phyloP scores from a whole-genome alignment of 176 grass and related monocot genomes.

The Phoenix roebelenii region DNA sequence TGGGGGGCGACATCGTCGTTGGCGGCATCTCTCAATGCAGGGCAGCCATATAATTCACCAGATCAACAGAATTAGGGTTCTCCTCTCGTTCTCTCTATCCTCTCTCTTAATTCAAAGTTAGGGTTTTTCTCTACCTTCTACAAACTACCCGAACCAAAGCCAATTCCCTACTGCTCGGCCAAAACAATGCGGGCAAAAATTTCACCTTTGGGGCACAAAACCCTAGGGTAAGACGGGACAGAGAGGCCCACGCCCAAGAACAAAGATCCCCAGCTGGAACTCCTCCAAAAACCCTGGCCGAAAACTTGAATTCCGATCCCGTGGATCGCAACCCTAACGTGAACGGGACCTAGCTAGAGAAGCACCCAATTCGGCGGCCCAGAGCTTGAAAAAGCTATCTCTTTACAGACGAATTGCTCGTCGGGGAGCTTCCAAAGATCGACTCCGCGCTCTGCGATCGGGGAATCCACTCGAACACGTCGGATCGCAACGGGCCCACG shows the following conservation, averaged over 20 bases:
- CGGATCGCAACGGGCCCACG: background rate
- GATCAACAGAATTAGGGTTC: background rate
- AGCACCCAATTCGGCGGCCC: no score
- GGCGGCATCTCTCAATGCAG: conserved; percentile 13
- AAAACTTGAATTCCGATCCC: no score
- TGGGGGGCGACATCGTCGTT: background rate
- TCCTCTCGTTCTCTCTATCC: background rate
- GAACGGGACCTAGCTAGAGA: no score
- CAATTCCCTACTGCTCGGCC: background rate
- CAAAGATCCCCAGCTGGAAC: background rate
- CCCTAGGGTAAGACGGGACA: background rate
- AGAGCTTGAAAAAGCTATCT: background rate
- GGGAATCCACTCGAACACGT: background rate
- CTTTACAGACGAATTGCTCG: background rate
- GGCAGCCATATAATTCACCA: conserved; percentile 1
- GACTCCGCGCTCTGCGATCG: background rate
- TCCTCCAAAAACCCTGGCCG: no score
- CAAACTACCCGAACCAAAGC: background rate
- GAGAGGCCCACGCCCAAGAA: background rate
- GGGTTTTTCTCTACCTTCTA: background rate
- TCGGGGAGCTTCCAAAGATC: background rate
- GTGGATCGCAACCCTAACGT: no score
- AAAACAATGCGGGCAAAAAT: conserved; percentile 5
- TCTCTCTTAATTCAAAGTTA: background rate
- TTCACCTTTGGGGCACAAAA: conserved; percentile 1